Conservation (phyloP, 768 basidiomycete species). For the Auricularia heimuer region DNA sequence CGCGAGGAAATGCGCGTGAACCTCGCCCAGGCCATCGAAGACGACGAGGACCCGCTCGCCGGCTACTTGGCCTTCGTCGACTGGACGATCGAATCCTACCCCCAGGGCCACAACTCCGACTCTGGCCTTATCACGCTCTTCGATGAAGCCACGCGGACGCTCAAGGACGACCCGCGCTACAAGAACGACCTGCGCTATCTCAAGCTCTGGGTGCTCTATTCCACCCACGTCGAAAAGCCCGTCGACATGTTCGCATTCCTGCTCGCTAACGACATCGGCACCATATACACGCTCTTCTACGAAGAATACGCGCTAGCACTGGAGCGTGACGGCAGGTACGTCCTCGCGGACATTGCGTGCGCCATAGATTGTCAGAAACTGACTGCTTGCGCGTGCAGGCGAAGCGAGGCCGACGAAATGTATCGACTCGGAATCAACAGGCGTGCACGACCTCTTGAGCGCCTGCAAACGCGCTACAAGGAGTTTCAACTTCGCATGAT, state of each 20-base stretch:
- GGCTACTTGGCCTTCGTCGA: slow-evolving; percentile 80
- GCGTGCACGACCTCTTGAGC: slow-evolving; percentile 70
- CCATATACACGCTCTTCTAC: slow-evolving; percentile 68
- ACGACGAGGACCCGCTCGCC: slow-evolving; percentile 74
- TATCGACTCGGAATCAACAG: slow-evolving; percentile 77
- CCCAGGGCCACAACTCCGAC: slow-evolving; percentile 53
- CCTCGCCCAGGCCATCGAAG: slow-evolving; percentile 49
- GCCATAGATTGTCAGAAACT: slow-evolving; percentile 4
- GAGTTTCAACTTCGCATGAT: slow-evolving; percentile 64
- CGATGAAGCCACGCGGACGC: slow-evolving; percentile 72
- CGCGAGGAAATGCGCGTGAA: slow-evolving; percentile 62
- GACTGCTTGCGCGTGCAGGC: slow-evolving; percentile 32
- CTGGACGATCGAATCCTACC: slow-evolving; percentile 83
- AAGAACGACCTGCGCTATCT: slow-evolving; percentile 79
- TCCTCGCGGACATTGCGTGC: slow-evolving; percentile 20
- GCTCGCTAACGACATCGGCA: slow-evolving; percentile 83
- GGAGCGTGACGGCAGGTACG: slow-evolving; percentile 66
- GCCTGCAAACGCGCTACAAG: slow-evolving; percentile 70
- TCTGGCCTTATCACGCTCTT: slow-evolving; percentile 75
- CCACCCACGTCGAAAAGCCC: slow-evolving; percentile 65
- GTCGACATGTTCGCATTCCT: slow-evolving; percentile 78
- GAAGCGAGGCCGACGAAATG: slow-evolving; percentile 66
- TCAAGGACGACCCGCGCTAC: slow-evolving; percentile 76
- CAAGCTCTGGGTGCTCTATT: slow-evolving; percentile 85
- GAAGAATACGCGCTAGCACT: slow-evolving; percentile 82